A percentile compares a stretch with the other conserved stretches of the same genome.
Conservation (phyloP, 1,284 basidiomycete species). For the Chiua sp. region DNA sequence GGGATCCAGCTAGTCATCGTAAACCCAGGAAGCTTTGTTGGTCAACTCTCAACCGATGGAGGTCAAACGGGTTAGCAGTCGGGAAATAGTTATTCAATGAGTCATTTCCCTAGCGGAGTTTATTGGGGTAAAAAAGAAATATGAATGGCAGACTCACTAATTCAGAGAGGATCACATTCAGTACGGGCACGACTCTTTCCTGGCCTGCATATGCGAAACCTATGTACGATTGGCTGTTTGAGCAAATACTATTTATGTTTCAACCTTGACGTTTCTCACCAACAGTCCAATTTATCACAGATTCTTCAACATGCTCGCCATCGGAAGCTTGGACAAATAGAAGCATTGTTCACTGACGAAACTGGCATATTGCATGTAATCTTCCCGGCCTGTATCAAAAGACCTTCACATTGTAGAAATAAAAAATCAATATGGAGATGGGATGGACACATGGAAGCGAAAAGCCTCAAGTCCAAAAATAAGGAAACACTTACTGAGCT, state of each 20-base stretch:
- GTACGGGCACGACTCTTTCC: constrained; percentile 42
- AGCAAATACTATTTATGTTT: not conserved
- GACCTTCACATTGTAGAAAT: constrained; percentile 45
- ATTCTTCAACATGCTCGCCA: constrained; percentile 63
- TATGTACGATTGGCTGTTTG: constrained; percentile 22
- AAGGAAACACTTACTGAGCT: constrained; percentile 56
- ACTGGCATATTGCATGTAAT: constrained; percentile 55
- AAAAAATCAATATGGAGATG: not conserved
- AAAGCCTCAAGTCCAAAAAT: not conserved
- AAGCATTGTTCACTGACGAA: constrained; percentile 49
- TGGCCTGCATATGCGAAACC: constrained; percentile 58
- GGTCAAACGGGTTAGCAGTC: constrained; percentile 52
- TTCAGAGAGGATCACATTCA: constrained; percentile 62
- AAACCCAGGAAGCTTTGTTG: constrained; percentile 44
- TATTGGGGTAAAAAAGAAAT: not conserved
- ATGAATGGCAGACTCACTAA: constrained; percentile 44
- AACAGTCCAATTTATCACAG: constrained; percentile 72
- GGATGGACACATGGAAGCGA: not conserved
- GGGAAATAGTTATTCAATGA: constrained; percentile 77
- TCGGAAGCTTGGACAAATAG: constrained; percentile 73
- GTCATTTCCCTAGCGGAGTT: constrained; percentile 57
- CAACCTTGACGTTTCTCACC: constrained; percentile 44
- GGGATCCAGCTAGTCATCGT: constrained; percentile 46
- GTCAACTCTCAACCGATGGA: constrained; percentile 38
- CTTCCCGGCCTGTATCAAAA: constrained; percentile 49